Conservation (phyloP, 108 stramenopile species). For the Pseudonitzschia multiseries region DNA sequence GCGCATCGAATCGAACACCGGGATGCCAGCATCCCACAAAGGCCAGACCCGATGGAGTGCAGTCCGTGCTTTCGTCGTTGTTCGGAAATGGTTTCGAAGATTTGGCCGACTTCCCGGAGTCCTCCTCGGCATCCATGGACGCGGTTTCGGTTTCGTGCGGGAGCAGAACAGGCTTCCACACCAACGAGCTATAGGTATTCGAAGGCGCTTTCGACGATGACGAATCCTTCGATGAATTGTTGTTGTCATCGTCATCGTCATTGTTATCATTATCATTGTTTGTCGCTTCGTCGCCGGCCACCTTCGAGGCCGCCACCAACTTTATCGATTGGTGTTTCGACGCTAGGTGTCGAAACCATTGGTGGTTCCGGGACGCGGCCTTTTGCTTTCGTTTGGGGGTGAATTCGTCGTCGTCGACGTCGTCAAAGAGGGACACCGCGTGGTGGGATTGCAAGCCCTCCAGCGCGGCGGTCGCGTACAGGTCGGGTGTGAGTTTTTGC, state of each 20-base stretch:
- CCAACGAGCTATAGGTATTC: background rate
- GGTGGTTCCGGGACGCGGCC: constrained; percentile 19
- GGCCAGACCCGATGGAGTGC: constrained; percentile 23
- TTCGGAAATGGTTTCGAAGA: background rate
- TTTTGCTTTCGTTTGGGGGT: constrained; percentile 22
- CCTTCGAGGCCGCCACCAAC: background rate
- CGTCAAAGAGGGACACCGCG: constrained; percentile 41
- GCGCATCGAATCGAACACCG: constrained; percentile 7
- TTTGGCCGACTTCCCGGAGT: background rate
- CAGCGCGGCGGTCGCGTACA: constrained; percentile 49
- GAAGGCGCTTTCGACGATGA: too few relatives aligned
- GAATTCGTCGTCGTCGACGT: constrained; percentile 17
- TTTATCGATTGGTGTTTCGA: constrained; percentile 1
- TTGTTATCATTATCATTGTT: too few relatives aligned
- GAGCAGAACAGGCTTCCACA: constrained; percentile 34
- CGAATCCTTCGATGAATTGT: too few relatives aligned
- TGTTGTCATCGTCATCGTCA: too few relatives aligned
- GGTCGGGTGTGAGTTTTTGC: constrained; percentile 55
- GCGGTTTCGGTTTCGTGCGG: constrained; percentile 7
- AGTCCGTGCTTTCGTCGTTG: constrained; percentile 12
- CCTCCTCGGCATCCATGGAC: background rate
- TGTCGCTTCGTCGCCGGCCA: background rate
- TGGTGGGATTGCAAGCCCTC: constrained; percentile 27
- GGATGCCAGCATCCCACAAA: constrained; percentile 29
- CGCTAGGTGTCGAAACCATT: constrained; percentile 28